Evolutionary conservation across 768 basidiomycete genomes (phyloP), one percentile per base, ranked within the genome.

Genomic region (Suillus plorans): DNA sequence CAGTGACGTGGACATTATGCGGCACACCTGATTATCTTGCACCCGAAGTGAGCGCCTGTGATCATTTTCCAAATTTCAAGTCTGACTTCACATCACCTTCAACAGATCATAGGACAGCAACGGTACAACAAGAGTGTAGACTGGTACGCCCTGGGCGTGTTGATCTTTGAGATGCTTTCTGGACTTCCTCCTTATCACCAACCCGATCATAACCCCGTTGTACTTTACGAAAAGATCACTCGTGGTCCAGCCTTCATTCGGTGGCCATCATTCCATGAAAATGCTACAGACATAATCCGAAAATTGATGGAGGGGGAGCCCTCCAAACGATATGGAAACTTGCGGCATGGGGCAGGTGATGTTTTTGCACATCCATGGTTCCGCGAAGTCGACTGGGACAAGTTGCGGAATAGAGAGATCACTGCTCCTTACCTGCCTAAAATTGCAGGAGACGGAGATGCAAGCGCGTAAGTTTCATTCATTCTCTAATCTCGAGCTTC

Each of bases 101-200:
- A 44, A 22, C 55, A 92, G 91, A 87, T 94, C 76, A 90, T 89
- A 74, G 87, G 83, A 20, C 89, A 92, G 74, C 85, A 87, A 64
- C 84, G 95, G 7, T 99, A 99, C 75, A 97, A 96, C 74, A 97
- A 97, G 76, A 91, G 89, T 64, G 97, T 98, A 2, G 97, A 99
- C 73, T 99, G 96, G 96, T 99, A 98, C 79, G 97, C 97, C 1
- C 85, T 98, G 60, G 97, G 97, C 60, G 94, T 99, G 62, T 88
- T 99, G 66, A 91, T 96, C 63, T 99, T 92, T 74, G 97, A 99
- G 78, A 98, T 99, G 96, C 85, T 99, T 52, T 95, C 92, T 0
- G 97, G 97, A 9, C 89, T 91, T 34, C 94, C 96, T 34, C 97
- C 97, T 0, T 99, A 95, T 81, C 96, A 97, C 78, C 90, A 92